Evolutionary conservation across 2,329 filamentous ascomycete species (phyloP).

Genomic region (Ceratocystis diversiconidia): DNA sequence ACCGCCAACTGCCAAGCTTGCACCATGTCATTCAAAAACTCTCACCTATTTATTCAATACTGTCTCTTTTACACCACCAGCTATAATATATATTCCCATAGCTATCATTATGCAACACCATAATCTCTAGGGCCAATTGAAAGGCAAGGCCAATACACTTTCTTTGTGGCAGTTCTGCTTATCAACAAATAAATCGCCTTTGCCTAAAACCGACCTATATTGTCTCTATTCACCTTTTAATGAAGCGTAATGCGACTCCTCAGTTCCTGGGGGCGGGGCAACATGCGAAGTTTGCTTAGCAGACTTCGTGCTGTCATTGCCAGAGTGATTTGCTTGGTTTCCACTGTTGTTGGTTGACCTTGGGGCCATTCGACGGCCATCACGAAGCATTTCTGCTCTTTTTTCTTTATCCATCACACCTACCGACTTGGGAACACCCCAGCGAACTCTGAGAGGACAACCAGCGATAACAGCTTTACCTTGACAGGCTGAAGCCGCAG

Average conservation of each 20-base stretch:
- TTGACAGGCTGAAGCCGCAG: slow-evolving; percentile 69
- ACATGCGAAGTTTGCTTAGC: slow-evolving; percentile 21
- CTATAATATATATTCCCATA: no score
- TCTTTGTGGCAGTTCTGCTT: background rate
- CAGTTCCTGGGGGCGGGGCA: slow-evolving; percentile 65
- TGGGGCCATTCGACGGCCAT: slow-evolving; percentile 34
- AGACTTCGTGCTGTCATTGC: background rate
- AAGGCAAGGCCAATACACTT: no score
- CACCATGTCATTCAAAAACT: background rate
- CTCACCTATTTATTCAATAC: background rate
- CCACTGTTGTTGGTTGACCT: background rate
- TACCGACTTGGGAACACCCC: slow-evolving; percentile 83
- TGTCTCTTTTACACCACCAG: no score
- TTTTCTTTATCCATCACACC: slow-evolving; percentile 85
- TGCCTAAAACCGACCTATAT: background rate
- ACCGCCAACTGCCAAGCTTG: no score
- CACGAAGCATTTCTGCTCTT: slow-evolving; percentile 63
- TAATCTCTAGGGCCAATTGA: no score
- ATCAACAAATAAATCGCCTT: background rate
- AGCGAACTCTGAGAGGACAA: slow-evolving; percentile 77
- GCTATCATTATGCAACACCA: no score
- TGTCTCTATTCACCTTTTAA: slow-evolving; percentile 56
- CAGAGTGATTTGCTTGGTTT: background rate
- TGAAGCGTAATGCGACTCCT: slow-evolving; percentile 70
- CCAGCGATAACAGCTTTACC: slow-evolving; percentile 82